Evolutionary conservation across 2,329 filamentous ascomycete species (phyloP), one percentile per base, ranked within the genome.

Genomic region (Grosmannia penicillata): DNA sequence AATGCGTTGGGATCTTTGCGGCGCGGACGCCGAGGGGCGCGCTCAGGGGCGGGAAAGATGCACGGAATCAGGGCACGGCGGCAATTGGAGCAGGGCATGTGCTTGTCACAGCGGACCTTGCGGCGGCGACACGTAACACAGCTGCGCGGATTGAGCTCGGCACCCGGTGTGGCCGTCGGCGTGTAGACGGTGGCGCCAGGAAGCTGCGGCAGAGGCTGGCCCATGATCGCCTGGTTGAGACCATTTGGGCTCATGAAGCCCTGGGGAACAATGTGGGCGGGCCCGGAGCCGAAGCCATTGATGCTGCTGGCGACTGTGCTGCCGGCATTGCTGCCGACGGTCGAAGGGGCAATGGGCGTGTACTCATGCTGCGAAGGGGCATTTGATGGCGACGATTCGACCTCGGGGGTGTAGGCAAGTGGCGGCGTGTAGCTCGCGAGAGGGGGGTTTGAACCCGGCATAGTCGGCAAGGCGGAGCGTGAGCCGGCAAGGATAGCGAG

Each of bases 1-100:
- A 35, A 14, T 37, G 72, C 74, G 50, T 79, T 78, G 6, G 73
- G 72, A 33, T 79, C 70, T 51, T 78, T 81, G 26, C 68, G 67
- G 17, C 68, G 63, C 28, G 67, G 66, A 66, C 70, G 72, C 52
- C 66, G 57, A 40, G 69, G 69, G 0, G 65, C 62, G 2, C 62
- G 63, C 41, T 72, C 63, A 30, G 53, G 51, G 2, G 66, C 61
- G 0, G 69, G 68, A 14, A 66, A 54, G 21, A 71, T 53, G 43
- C 70, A 75, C 9, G 62, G 54, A 29, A 73, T 70, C 36, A 63
- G 60, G 10, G 63, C 69, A 5, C 63, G 60, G 9, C 63, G 64
- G 47, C 70, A 75, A 45, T 72, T 73, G 5, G 69, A 66, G 45
- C 71, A 75, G 2, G 70, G 70, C 4, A 62, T 64, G 31, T 56